phyloP scores from a whole-genome alignment of 768 basidiomycete species.

The Hemileccinum rubropunctum region DNA sequence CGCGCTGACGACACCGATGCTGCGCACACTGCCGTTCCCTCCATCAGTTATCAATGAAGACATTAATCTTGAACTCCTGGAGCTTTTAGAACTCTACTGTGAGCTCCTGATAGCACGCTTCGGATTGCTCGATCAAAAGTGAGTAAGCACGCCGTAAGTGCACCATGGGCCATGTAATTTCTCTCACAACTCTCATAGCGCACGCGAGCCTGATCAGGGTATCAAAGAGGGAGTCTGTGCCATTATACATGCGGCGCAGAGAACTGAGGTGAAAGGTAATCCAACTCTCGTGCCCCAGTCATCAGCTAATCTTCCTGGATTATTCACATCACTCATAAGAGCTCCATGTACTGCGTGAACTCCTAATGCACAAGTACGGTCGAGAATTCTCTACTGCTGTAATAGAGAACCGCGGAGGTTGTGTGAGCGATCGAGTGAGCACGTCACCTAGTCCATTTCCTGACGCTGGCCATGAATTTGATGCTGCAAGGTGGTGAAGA shows the following conservation, averaged over 20 bases:
- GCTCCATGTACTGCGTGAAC: constrained; percentile 85
- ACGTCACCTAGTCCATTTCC: background rate
- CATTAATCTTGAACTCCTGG: constrained; percentile 81
- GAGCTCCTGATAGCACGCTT: constrained; percentile 93
- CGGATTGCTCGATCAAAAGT: constrained; percentile 88
- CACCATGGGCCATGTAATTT: constrained; percentile 5
- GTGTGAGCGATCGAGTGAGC: constrained; percentile 82
- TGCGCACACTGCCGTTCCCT: constrained; percentile 7
- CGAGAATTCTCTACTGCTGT: constrained; percentile 84
- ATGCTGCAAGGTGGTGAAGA: constrained; percentile 62
- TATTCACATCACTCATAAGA: constrained; percentile 43
- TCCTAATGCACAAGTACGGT: constrained; percentile 95
- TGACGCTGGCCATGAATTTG: constrained; percentile 2
- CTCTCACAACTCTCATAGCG: constrained; percentile 38
- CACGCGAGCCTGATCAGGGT: constrained; percentile 83
- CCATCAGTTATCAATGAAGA: constrained; percentile 77
- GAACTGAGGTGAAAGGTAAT: constrained; percentile 86
- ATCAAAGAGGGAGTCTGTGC: constrained; percentile 83
- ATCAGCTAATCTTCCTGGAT: constrained; percentile 2
- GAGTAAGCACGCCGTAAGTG: constrained; percentile 23
- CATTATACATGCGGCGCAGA: constrained; percentile 87
- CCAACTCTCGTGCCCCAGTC: background rate
- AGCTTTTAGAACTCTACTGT: constrained; percentile 91
- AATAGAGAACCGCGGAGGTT: constrained; percentile 78
- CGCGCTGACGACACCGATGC: constrained; percentile 17